Evolutionary conservation across 345 rosid species (phyloP), one percentile per base, ranked within the genome.

Genomic region (Brassica incana): DNA sequence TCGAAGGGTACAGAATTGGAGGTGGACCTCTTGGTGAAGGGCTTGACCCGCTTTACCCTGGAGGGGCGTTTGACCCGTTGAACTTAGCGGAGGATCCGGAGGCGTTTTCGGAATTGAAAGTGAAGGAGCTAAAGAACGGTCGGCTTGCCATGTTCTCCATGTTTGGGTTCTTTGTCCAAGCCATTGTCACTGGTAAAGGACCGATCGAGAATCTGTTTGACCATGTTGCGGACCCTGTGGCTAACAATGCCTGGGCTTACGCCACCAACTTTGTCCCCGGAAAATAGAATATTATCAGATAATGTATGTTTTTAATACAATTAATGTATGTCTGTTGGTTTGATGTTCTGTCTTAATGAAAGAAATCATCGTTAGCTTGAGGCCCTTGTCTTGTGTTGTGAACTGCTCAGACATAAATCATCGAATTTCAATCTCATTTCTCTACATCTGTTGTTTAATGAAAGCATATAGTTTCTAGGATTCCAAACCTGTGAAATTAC

Each of bases 101-200:
- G 3, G 83, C 88, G 1, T 86, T 88, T 69, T 84, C 87, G 0
- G 86, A 86, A 67, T 82, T 86, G 50, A 84, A 82, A 20, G 89
- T 79, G 7, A 83, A 86, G 71, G 87, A 88, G 43, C 77, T 86
- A 5, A 88, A 88, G 75, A 80, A 86, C 16, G 86, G 87, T 7
- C 72, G 87, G 35, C 84, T 80, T 40, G 85, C 91, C 1, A 83
- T 85, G 86, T 86, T 86, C 81, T 86, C 86, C 0, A 85, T 83
- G 88, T 88, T 85, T 64, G 87, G 89, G 11, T 86, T 88, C 84
- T 85, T 82, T 35, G 88, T 86, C 15, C 89, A 81, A 77, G 91
- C 88, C 8, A 85, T 82, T 72, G 87, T 84, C n/a, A 88, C 91
- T 0, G 85, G 84, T 4, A 85, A 86, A 78, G 88, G 85, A 30